These are phyloP conservation scores for Umbelopsis sp. DNA, from an alignment of 371 early-diverging fungal genomes.

Conservation along the genomic window DNA sequence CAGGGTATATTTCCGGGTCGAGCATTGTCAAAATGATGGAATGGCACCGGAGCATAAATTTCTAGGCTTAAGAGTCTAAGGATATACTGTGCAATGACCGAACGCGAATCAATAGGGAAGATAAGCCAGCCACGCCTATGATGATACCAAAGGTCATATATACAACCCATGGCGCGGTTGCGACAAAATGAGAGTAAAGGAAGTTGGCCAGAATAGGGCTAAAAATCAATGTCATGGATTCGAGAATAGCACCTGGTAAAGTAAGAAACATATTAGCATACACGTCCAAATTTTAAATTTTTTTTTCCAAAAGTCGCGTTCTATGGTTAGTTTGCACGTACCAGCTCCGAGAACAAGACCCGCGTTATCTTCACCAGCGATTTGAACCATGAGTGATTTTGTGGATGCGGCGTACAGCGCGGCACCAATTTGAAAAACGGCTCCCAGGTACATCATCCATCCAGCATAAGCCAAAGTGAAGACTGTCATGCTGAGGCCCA, in stretches of 20 bases:
- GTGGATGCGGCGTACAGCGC: neutral
- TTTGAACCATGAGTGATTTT: neutral
- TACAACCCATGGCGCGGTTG: constrained; percentile 1
- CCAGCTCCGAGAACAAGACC: constrained; percentile 5
- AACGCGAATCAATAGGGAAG: neutral
- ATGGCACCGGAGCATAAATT: no score
- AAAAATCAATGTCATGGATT: neutral
- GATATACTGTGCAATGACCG: neutral
- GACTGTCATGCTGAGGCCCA: neutral
- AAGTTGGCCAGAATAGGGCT: neutral
- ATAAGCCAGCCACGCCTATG: neutral
- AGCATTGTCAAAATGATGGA: no score
- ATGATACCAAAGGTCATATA: neutral
- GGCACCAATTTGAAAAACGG: neutral
- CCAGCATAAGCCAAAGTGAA: neutral
- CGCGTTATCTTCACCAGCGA: constrained; percentile 2
- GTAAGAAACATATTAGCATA: neutral
- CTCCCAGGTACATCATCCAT: constrained; percentile 2
- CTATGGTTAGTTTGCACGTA: neutral
- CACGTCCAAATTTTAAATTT: no score
- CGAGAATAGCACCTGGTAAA: neutral
- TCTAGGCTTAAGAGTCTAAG: neutral
- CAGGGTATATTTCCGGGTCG: no score
- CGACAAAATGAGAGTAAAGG: constrained; percentile 1
- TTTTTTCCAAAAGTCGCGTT: no score